These are phyloP conservation scores for Aspergillus hiratsukae DNA, from an alignment of 2,329 filamentous ascomycete species.

Conservation along the genomic window DNA sequence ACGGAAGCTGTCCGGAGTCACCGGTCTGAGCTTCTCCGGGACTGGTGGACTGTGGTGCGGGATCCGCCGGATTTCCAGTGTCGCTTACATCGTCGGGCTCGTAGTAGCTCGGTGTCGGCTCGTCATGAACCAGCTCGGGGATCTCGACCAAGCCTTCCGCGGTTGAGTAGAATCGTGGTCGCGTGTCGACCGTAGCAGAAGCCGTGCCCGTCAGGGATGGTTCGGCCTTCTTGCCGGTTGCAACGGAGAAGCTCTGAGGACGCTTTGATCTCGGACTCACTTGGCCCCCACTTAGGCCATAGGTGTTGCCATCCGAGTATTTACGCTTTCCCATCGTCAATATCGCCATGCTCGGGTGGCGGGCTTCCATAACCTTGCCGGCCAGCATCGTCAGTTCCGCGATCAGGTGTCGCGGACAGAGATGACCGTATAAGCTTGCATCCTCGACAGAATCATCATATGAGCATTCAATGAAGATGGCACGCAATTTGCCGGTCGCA, in stretches of 20 bases:
- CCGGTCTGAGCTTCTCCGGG: constrained; percentile 10
- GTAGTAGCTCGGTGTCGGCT: not conserved
- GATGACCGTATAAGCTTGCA: constrained; percentile 78
- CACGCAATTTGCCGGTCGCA: constrained; percentile 63
- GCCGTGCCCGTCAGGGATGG: not conserved
- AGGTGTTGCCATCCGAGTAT: constrained; percentile 19
- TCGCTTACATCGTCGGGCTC: constrained; percentile 5
- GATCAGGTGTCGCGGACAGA: constrained; percentile 77
- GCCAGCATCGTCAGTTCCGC: constrained; percentile 73
- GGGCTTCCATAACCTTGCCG: constrained; percentile 59
- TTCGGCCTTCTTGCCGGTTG: not conserved
- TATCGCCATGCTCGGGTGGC: constrained; percentile 27
- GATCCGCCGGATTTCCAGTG: constrained; percentile 2
- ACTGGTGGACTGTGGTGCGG: constrained; percentile 1
- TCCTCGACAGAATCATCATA: constrained; percentile 78
- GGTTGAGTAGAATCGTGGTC: constrained; percentile 3
- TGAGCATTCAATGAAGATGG: constrained; percentile 93
- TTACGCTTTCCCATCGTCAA: constrained; percentile 42
- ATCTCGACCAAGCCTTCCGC: constrained; percentile 1
- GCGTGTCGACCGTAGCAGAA: not conserved
- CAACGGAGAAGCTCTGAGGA: constrained; percentile 7
- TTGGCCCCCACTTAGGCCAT: constrained; percentile 14
- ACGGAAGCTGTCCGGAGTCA: constrained; percentile 38
- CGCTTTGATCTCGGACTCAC: constrained; percentile 26
- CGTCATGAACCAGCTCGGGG: not conserved